Conservation (phyloP, 176 grass and related monocot genomes). For the Eremochloa ophiuroides region DNA sequence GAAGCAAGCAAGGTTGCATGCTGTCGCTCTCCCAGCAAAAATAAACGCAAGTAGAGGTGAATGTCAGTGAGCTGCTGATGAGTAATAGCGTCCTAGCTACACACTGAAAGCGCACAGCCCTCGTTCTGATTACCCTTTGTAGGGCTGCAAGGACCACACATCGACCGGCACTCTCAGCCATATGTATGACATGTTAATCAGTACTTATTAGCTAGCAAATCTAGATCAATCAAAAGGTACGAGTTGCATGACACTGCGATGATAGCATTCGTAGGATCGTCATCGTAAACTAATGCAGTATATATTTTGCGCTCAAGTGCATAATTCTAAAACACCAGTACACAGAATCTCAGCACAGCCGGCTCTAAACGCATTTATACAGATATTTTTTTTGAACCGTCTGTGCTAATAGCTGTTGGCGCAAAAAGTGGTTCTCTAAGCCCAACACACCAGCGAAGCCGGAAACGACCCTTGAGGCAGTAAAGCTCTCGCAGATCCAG, state of each 20-base stretch:
- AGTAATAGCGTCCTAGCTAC: no score
- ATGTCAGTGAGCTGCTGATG: neutral
- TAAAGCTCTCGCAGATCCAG: no score
- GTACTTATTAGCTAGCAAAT: neutral
- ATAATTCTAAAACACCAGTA: no score
- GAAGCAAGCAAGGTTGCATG: neutral
- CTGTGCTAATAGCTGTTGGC: no score
- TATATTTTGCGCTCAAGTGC: neutral
- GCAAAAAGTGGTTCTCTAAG: no score
- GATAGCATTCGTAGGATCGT: neutral
- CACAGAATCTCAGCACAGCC: no score
- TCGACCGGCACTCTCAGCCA: neutral
- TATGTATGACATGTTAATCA: neutral
- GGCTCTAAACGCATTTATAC: no score
- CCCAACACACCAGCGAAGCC: no score
- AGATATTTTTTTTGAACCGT: no score
- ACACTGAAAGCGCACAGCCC: constrained; percentile 15
- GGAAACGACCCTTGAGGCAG: no score
- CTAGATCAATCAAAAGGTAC: constrained; percentile 3
- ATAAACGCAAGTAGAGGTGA: neutral
- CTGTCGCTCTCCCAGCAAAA: neutral
- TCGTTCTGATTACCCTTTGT: constrained; percentile 19
- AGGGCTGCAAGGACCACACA: constrained; percentile 12
- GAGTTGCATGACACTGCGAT: neutral
- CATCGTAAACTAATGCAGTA: neutral